Evolutionary conservation across 225 moss, liverwort and hornwort species (phyloP), one percentile per base, ranked within the genome.

Genomic region (Marchantia paleacea): DNA sequence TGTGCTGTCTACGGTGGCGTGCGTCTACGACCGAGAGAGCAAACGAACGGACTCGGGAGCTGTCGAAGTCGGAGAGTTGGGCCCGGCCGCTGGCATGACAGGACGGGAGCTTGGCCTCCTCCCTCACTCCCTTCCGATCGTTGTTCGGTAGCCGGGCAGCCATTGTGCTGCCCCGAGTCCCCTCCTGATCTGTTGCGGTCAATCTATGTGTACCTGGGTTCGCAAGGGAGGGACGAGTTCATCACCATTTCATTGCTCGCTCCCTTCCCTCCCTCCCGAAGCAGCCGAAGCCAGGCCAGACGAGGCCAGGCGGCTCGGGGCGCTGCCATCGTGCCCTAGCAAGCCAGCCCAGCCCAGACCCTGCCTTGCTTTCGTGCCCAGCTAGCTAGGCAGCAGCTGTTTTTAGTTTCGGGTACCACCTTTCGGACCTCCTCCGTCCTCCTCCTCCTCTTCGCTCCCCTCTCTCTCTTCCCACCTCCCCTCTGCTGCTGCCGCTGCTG

Each of bases 361-460:
- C 7, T 73, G 78, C 18, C 25, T 78, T 12, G 66, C 52, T 78
- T 79, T 69, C 69, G 69, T 71, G 52, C 75, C 30, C 52, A 69
- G 69, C 30, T 69, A 69, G 58, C 55, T 65, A 55, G 51, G 69
- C 79, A 69, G 69, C 52, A 79, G 79, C 55, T 79, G 78, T 79
- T 79, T 77, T 84, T 80, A 81, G 81, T 81, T 81, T 74, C 77
- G 81, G 84, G 76, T 79, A 64, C 75, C 71, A 62, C 79, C 79
- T 82, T 82, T 82, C 75, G 75, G 78, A 85, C 82, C 85, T 85
- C 82, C 76, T 65, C 71, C 76, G 30, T 39, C 60, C 53, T 31
- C 60, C 50, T 18, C 58, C 12, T 24, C 62, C 77, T 58, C 65
- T 51, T 50, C 75, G 8, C n/a, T 25, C 29, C 58, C 62, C 67